Base-by-base conservation (phyloP, 805 yeast species). In the Candida hungchunana region DNA sequence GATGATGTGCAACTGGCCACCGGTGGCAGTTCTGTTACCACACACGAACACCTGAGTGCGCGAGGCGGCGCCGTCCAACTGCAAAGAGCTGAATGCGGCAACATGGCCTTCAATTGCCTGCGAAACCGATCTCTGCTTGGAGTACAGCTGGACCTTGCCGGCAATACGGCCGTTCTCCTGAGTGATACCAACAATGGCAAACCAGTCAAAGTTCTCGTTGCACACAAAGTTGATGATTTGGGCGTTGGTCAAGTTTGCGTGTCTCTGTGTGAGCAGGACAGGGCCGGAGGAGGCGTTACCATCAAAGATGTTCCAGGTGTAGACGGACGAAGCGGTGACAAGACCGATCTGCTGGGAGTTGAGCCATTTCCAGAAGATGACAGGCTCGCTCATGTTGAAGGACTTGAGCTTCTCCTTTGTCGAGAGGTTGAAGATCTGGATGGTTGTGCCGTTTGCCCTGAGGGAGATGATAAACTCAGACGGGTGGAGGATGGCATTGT, bases 71-170 rank as follows among this genome's bases (percentile, higher is more conserved):
- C 87, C 87, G 34, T 77, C 82, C 50, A 90, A 69, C 43, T 77
- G 72, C 45, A 93, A 66, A 41, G 72, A 69, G 36, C 96, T 87
- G 65, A 93, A 93, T 27, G 79, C 77, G 41, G 95, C 93, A 37
- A 94, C 97, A 62, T 93, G 98, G 53, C 98, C 98, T 57, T 93
- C 97, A 51, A 93, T 86, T 15, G 95, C 89, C 66, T 93, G 99
- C 11, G 97, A 89, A 26, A 90, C 85, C 56, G 84, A 83, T 65
- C 97, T 80, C 36, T 81, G 77, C 59, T 82, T 83, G 42, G 95
- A 83, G 64, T 69, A 93, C 44, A 93, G 76, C 68, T 93, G 99
- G 59, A 90, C 84, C 64, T 86, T 94, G 58, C 99, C 99, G 22
- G 87, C 96, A 49, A 93, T 86, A 53, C 94, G 78, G 47, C 95